Conservation (phyloP, 768 basidiomycete genomes). For the Lentinula boryana region DNA sequence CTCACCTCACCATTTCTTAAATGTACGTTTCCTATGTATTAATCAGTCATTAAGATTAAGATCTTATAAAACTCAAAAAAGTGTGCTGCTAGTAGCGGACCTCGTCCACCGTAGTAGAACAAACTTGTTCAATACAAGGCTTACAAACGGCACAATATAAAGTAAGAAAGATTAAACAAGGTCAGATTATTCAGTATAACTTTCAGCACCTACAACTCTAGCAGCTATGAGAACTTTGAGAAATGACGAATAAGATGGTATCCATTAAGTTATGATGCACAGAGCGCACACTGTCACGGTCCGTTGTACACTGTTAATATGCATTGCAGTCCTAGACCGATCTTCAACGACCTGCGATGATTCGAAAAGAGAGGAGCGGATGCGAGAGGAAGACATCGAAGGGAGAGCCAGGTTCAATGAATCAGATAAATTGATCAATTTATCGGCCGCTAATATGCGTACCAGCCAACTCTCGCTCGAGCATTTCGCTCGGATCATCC, state of each 20-base stretch:
- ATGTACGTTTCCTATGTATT: no score
- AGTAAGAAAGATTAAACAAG: no score
- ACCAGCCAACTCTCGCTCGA: constrained; percentile 81
- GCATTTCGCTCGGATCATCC: constrained; percentile 81
- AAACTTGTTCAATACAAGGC: no score
- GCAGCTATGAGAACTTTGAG: background rate
- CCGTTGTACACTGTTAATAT: background rate
- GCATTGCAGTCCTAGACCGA: background rate
- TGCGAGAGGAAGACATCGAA: background rate
- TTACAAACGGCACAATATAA: no score
- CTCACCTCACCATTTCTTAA: no score
- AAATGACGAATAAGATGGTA: background rate
- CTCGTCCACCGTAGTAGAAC: no score
- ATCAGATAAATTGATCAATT: background rate
- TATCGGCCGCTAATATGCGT: constrained; percentile 41
- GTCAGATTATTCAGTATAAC: no score
- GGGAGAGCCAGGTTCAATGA: background rate
- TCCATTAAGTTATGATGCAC: background rate
- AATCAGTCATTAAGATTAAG: no score
- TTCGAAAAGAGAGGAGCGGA: background rate
- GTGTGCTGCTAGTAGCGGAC: no score
- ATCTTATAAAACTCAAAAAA: no score
- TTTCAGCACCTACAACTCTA: no score
- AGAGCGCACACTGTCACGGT: background rate
- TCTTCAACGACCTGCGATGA: background rate